These are phyloP conservation scores for Clarireedia paspali DNA, from an alignment of 2,329 filamentous ascomycete genomes.

Conservation along the genomic window DNA sequence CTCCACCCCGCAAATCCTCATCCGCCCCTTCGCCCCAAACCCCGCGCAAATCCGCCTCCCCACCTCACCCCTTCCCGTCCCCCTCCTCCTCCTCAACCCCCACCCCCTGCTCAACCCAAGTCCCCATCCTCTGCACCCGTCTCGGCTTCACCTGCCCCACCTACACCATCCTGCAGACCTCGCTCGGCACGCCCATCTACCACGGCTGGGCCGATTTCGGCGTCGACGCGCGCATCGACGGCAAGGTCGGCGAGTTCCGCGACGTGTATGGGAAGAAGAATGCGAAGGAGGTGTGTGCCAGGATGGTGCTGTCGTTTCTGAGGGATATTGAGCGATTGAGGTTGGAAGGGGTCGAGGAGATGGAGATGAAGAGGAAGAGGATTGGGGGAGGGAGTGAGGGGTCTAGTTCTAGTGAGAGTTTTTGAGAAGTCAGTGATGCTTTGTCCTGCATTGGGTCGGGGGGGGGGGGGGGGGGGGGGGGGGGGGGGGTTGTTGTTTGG, in stretches of 20 bases:
- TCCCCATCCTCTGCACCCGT: conserved; percentile 19
- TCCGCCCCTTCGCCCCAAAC: neutral
- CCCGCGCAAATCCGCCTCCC: too few species aligned
- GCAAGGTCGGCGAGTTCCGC: conserved; percentile 34
- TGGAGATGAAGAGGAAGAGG: neutral
- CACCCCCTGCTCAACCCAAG: conserved; percentile 12
- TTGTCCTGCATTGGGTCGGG: too few species aligned
- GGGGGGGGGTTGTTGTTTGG: too few species aligned
- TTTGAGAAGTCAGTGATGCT: too few species aligned
- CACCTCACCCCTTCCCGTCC: neutral
- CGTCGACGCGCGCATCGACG: conserved; percentile 23
- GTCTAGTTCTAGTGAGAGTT: too few species aligned
- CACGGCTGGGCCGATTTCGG: conserved; percentile 25
- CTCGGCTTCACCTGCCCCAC: conserved; percentile 22
- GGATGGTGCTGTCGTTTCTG: conserved; percentile 33
- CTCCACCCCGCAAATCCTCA: neutral
- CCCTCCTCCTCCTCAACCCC: neutral
- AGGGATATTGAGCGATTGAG: conserved; percentile 29
- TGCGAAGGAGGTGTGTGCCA: conserved; percentile 41
- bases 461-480: too few species aligned
- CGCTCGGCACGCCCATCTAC: conserved; percentile 15
- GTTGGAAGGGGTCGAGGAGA: neutral
- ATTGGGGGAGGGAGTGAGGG: neutral
- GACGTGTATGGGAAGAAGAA: conserved; percentile 40
- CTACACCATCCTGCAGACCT: conserved; percentile 16